These are phyloP conservation scores for Fusarium dimerum DNA, from an alignment of 2,329 filamentous ascomycete species.

Conservation along the genomic window DNA sequence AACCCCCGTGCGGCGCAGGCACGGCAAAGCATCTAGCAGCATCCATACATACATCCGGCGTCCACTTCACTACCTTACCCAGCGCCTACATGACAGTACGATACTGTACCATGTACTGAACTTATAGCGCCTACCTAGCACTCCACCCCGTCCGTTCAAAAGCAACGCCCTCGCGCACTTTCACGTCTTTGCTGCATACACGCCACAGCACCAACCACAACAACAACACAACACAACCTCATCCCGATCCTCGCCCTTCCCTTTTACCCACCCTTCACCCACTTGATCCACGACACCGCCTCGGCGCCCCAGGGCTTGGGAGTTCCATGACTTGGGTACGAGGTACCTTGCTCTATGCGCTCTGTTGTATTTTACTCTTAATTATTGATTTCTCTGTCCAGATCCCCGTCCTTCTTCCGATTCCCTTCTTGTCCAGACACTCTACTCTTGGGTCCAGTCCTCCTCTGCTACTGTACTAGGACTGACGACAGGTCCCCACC, in stretches of 20 bases:
- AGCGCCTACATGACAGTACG: neutral
- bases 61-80: neutral
- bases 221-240: constrained; percentile 1
- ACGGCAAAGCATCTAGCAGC: too few species aligned
- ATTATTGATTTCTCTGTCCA: constrained; percentile 3
- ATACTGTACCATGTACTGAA: too few species aligned
- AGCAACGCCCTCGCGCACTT: neutral
- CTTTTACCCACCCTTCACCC: constrained; percentile 22
- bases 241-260: constrained; percentile 18
- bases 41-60: too few species aligned
- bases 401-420: constrained; percentile 22
- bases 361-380: too few species aligned
- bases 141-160: neutral
- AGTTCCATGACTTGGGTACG: constrained; percentile 17
- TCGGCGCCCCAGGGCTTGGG: constrained; percentile 27
- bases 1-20: neutral
- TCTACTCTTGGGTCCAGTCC: too few species aligned
- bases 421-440: constrained; percentile 16
- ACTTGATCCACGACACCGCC: constrained; percentile 32
- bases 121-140: too few species aligned
- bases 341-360: constrained; percentile 11
- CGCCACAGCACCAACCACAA: constrained; percentile 18
- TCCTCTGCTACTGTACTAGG: constrained; percentile 11
- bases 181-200: constrained; percentile 16
- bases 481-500: constrained; percentile 28